A percentile compares a stretch with the other conserved stretches of the same genome.
Conservation (phyloP, 2,329 filamentous ascomycete species). For the Cladorrhinum sp. region DNA sequence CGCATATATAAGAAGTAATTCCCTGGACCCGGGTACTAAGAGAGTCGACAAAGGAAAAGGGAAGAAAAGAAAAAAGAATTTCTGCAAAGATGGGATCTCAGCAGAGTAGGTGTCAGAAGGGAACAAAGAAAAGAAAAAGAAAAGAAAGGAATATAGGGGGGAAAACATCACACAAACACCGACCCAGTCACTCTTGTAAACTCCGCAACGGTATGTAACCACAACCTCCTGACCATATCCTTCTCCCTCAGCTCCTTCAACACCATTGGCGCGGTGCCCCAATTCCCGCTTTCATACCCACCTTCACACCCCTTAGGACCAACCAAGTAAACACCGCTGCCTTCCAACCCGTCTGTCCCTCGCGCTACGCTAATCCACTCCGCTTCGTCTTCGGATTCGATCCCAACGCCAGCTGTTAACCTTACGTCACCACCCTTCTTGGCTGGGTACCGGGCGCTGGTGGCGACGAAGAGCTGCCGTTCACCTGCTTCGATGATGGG, state of each 20-base stretch:
- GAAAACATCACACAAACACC: slow-evolving; percentile 16
- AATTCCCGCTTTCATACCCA: background rate
- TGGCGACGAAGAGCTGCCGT: slow-evolving; percentile 38
- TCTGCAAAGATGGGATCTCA: no score
- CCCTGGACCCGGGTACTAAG: no score
- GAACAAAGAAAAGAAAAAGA: background rate
- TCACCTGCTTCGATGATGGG: slow-evolving; percentile 37
- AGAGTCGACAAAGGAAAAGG: no score
- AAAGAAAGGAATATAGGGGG: background rate
- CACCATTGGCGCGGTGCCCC: slow-evolving; percentile 26
- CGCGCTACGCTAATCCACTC: slow-evolving; percentile 28
- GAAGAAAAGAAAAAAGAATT: no score
- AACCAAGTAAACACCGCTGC: slow-evolving; percentile 41
- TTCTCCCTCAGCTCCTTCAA: slow-evolving; percentile 29
- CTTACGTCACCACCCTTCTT: slow-evolving; percentile 20
- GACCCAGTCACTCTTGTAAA: slow-evolving; percentile 34
- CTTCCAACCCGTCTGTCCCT: slow-evolving; percentile 32
- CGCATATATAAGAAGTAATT: no score
- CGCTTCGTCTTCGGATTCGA: slow-evolving; percentile 15
- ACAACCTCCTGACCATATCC: slow-evolving; percentile 33
- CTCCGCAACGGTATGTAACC: slow-evolving; percentile 36
- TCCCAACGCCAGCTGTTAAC: slow-evolving; percentile 27
- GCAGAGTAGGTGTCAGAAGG: no score
- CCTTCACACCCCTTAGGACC: slow-evolving; percentile 27
- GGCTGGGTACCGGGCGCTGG: slow-evolving; percentile 34